Evolutionary conservation across 2,329 filamentous ascomycete genomes (phyloP).

Genomic region (Claviceps arundinis): DNA sequence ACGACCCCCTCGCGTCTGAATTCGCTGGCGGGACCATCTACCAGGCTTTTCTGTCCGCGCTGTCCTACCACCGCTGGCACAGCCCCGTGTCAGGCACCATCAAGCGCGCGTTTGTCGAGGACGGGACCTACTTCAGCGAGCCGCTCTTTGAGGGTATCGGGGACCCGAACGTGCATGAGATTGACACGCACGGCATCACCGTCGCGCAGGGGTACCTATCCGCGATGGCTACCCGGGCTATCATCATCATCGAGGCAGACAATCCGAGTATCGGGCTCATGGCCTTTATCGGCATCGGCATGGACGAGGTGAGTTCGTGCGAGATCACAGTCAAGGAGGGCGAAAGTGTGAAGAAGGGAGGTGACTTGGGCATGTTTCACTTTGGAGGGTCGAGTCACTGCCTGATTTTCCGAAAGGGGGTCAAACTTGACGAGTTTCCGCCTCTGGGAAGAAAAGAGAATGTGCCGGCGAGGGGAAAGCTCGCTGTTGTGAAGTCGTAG

Average conservation of each 20-base stretch:
- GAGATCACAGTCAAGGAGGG: slow-evolving; percentile 57
- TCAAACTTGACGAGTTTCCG: slow-evolving; percentile 31
- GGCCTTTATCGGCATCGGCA: slow-evolving; percentile 58
- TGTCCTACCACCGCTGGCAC: slow-evolving; percentile 64
- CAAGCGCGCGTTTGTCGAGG: slow-evolving; percentile 40
- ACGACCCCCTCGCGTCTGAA: slow-evolving; percentile 35
- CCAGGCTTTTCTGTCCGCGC: slow-evolving; percentile 54
- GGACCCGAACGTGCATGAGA: slow-evolving; percentile 16
- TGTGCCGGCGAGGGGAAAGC: slow-evolving; percentile 24
- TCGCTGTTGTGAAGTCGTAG: slow-evolving; percentile 19
- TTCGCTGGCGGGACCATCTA: slow-evolving; percentile 56
- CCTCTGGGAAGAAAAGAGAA: slow-evolving; percentile 22
- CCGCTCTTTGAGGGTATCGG: slow-evolving; percentile 25
- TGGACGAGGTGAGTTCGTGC: slow-evolving; percentile 65
- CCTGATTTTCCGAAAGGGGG: slow-evolving; percentile 48
- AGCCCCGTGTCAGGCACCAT: slow-evolving; percentile 51
- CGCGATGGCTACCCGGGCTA: slow-evolving; percentile 51
- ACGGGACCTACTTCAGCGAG: slow-evolving; percentile 58
- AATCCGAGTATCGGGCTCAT: slow-evolving; percentile 54
- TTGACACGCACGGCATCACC: slow-evolving; percentile 29
- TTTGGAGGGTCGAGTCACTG: slow-evolving; percentile 64
- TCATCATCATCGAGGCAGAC: slow-evolving; percentile 60
- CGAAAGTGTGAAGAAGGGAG: slow-evolving; percentile 53
- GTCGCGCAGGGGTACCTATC: slow-evolving; percentile 53
- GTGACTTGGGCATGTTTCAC: slow-evolving; percentile 67